Percentiles rank a stretch among this genome's conserved stretches.
Evolutionary conservation across 1,139 yeast genomes (phyloP).

Genomic region (Suhomyces terraborum): DNA sequence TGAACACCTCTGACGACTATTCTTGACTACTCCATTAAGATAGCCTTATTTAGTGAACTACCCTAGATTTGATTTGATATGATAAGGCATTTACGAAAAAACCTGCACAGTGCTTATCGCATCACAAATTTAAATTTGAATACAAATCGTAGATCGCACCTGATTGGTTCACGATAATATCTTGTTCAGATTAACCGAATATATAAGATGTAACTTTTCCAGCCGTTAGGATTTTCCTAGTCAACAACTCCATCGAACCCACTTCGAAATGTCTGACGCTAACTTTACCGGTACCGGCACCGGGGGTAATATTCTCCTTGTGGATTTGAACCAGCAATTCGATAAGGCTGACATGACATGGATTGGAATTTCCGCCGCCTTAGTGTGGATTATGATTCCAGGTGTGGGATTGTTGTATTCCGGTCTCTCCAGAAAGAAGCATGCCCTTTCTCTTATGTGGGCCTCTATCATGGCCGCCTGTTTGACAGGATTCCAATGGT

Average conservation of each 20-base stretch:
- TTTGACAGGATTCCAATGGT: conserved; percentile 88
- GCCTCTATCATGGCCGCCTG: conserved; percentile 90
- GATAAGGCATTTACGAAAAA: conserved; percentile 1
- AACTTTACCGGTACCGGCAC: conserved; percentile 57
- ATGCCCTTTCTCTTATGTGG: conserved; percentile 88
- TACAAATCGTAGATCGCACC: background rate
- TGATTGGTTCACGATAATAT: conserved; percentile 6
- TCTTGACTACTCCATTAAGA: background rate
- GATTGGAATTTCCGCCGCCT: conserved; percentile 73
- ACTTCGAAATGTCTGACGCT: conserved; percentile 11
- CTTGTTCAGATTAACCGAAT: background rate
- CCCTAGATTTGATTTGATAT: background rate
- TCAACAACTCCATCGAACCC: background rate
- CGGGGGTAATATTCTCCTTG: conserved; percentile 78
- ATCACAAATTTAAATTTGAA: background rate
- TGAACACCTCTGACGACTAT: background rate
- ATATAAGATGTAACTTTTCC: background rate
- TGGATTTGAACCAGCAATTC: conserved; percentile 73
- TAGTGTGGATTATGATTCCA: conserved; percentile 94
- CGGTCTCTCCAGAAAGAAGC: conserved; percentile 89
- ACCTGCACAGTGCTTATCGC: conserved; percentile 7
- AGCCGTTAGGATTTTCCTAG: too few relatives aligned
- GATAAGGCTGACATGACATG: conserved; percentile 83
- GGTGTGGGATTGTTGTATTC: conserved; percentile 91
- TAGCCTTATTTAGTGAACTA: background rate